Base-by-base conservation (phyloP, 768 basidiomycete species). In the Phallus indusiatus region DNA sequence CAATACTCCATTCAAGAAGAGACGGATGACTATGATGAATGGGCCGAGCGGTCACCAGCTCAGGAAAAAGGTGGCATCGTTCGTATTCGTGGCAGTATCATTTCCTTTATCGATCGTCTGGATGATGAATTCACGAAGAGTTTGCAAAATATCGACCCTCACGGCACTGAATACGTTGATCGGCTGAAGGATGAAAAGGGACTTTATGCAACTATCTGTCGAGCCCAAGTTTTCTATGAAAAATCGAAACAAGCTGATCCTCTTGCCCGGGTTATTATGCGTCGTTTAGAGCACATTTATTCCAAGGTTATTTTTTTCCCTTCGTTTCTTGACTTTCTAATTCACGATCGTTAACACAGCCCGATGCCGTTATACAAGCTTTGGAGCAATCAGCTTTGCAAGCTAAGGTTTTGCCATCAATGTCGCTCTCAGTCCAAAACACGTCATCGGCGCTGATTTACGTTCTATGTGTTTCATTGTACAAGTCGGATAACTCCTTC, bases 51-150 rank as follows among this genome's bases (percentile, higher is more conserved):
- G 48, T 76, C 81, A 2, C 93, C 94, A 8, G 76, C 79, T 28
- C 75, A 79, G 9, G 87, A 91, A 65, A 76, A 81, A 22, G 81
- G 79, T 63, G 86, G 88, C 11, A 68, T 86, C 49, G 93, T 98
- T 60, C 81, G 84, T 60, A 88, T 99, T 60, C 87, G 95, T 54
- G 96, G 96, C 47, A 95, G 90, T 68, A 83, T 99, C 70, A 95
- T 98, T 72, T 91, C 90, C 68, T 91, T 96, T 65, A 82, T 99
- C 51, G 96, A 99, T 71, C 86, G 94, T 55, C 74, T 99, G 51
- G 96, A 98, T 69, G 96, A 98, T 66, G 96, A 99, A 73, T 99
- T 99, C 71, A 97, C 94, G 48, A 90, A 90, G 68, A 94, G 91
- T 66, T 74, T 99, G 35, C 96, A 98, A 81, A 93, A 97, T 68